phyloP scores from a whole-genome alignment of 805 yeast genomes.

The Saccharomycopsis malanga region DNA sequence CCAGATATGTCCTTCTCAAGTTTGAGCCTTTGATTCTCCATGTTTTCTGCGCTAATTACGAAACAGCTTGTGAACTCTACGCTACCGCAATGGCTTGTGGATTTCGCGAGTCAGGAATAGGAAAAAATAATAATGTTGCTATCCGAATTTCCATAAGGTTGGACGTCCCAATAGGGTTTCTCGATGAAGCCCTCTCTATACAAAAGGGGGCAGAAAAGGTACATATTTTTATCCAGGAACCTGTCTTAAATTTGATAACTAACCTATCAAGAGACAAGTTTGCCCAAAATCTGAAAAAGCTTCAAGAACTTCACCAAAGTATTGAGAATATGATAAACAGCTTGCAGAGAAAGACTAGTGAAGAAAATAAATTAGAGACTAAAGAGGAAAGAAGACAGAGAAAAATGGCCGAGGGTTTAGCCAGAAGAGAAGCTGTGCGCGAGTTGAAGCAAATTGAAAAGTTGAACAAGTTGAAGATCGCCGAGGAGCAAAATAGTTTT shows the following conservation, averaged over 20 bases:
- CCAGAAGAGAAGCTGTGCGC: slow-evolving; percentile 1
- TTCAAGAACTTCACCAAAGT: slow-evolving; percentile 40
- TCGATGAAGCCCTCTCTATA: slow-evolving; percentile 27
- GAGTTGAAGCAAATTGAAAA: not conserved
- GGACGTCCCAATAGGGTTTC: slow-evolving; percentile 70
- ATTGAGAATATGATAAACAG: slow-evolving; percentile 32
- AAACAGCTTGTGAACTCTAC: slow-evolving; percentile 53
- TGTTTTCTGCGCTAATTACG: slow-evolving; percentile 63
- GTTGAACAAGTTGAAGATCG: slow-evolving; percentile 2
- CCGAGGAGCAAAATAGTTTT: not conserved
- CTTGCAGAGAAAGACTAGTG: slow-evolving; percentile 23
- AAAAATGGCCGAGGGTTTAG: slow-evolving; percentile 16
- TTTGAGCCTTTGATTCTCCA: slow-evolving; percentile 83
- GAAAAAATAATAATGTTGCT: slow-evolving; percentile 70
- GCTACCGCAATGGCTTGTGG: slow-evolving; percentile 78
- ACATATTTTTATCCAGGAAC: slow-evolving; percentile 40
- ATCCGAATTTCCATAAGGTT: slow-evolving; percentile 66
- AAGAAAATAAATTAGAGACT: slow-evolving; percentile 26
- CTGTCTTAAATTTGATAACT: slow-evolving; percentile 47
- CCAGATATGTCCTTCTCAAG: slow-evolving; percentile 62
- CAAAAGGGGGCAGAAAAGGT: slow-evolving; percentile 22
- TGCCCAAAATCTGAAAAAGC: slow-evolving; percentile 53
- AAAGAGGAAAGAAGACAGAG: slow-evolving; percentile 29
- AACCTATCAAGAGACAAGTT: slow-evolving; percentile 56
- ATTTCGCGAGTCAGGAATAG: slow-evolving; percentile 81